A percentile compares a stretch with the other conserved stretches of the same genome.
Evolutionary conservation across 805 yeast species (phyloP).

Genomic region (Metschnikowia drakensbergensis): DNA sequence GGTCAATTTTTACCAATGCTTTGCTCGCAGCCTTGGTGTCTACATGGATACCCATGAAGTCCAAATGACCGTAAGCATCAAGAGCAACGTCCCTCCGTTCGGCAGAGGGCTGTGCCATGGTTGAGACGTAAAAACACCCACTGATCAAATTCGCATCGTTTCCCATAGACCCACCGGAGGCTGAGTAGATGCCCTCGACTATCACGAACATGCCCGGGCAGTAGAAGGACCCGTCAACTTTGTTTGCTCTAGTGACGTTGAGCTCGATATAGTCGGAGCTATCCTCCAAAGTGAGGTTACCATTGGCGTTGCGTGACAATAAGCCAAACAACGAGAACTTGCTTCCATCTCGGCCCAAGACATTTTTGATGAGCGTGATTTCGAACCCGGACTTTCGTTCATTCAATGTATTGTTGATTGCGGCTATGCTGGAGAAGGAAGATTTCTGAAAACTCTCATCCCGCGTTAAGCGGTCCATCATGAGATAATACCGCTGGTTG

Average conservation of each 20-base stretch:
- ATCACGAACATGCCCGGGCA: constrained; percentile 74
- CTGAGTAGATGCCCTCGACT: constrained; percentile 81
- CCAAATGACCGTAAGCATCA: constrained; percentile 75
- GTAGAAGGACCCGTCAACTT: constrained; percentile 62
- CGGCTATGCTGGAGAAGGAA: constrained; percentile 40
- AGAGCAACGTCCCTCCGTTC: constrained; percentile 66
- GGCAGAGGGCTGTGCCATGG: constrained; percentile 83
- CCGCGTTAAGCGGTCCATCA: constrained; percentile 68
- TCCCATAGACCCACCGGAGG: constrained; percentile 46
- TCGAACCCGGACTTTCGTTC: constrained; percentile 17
- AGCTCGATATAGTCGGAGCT: constrained; percentile 69
- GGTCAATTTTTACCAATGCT: constrained; percentile 53
- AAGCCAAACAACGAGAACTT: constrained; percentile 78
- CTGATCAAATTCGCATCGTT: constrained; percentile 30
- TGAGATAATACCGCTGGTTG: constrained; percentile 53
- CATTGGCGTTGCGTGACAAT: constrained; percentile 57
- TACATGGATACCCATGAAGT: constrained; percentile 50
- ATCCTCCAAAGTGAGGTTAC: constrained; percentile 77
- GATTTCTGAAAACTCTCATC: constrained; percentile 68
- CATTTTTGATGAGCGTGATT: constrained; percentile 74
- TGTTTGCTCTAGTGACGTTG: constrained; percentile 57
- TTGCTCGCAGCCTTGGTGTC: constrained; percentile 20
- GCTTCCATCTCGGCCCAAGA: constrained; percentile 79
- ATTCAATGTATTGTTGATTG: constrained; percentile 29
- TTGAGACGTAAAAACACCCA: constrained; percentile 63